Percentiles rank a stretch among this genome's conserved stretches.
Conservation (phyloP, 495 filamentous ascomycete genomes). For the Neurospora tetrasperma region DNA sequence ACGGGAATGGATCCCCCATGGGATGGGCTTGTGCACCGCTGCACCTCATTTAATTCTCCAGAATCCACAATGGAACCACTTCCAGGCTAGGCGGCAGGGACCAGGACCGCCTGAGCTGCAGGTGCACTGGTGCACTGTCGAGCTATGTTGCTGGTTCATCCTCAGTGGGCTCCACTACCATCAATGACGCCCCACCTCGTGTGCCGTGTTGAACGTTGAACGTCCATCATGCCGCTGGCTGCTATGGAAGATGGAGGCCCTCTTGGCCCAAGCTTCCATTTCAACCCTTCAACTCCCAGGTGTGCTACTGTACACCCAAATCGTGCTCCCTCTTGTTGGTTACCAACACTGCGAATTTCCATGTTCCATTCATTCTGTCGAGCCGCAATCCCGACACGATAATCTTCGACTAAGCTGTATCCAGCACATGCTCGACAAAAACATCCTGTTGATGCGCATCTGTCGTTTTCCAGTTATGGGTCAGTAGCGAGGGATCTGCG, state of each 20-base stretch:
- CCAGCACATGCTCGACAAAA: not conserved
- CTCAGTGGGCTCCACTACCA: not conserved
- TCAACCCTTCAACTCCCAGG: not conserved
- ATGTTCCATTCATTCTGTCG: not conserved
- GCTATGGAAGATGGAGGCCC: not conserved
- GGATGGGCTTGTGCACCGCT: not conserved
- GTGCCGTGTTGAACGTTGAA: not conserved
- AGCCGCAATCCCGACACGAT: not conserved
- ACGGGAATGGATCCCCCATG: not conserved
- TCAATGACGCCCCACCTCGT: not conserved
- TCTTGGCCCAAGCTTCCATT: too few species aligned
- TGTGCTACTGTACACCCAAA: not conserved
- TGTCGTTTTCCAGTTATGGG: not conserved
- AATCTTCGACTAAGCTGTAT: not conserved
- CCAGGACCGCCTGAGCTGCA: not conserved
- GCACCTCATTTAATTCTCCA: not conserved
- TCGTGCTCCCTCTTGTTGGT: not conserved
- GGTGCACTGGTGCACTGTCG: not conserved
- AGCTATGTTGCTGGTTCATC: not conserved
- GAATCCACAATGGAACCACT: not conserved
- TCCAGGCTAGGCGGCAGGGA: not conserved
- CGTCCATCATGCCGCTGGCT: not conserved
- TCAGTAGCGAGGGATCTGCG: not conserved
- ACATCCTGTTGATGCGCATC: too few species aligned
- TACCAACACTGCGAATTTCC: not conserved